These are phyloP conservation scores for Platanthera zijinensis DNA, from an alignment of 106 monocot genomes.

Conservation along the genomic window DNA sequence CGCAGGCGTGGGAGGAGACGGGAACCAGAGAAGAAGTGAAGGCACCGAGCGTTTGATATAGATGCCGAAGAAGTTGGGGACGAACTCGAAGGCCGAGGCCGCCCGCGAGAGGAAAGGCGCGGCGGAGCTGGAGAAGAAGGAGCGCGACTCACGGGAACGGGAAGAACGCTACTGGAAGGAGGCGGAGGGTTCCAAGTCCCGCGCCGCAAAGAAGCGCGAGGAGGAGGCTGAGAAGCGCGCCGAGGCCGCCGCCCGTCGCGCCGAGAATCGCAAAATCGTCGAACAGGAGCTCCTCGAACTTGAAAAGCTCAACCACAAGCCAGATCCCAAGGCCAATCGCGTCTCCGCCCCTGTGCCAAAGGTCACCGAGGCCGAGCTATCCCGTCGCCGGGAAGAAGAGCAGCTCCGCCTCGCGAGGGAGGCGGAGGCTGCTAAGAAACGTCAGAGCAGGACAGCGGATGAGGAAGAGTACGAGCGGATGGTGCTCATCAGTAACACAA, in stretches of 20 bases:
- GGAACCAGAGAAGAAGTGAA: neutral
- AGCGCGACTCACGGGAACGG: slow-evolving; percentile 28
- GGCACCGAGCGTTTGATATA: neutral
- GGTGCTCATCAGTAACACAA: slow-evolving; percentile 80
- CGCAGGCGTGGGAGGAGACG: neutral
- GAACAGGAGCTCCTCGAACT: slow-evolving; percentile 66
- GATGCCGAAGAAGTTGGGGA: slow-evolving; percentile 98
- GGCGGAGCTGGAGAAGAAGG: slow-evolving; percentile 43
- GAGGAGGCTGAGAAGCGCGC: slow-evolving; percentile 84
- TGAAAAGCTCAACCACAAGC: slow-evolving; percentile 45
- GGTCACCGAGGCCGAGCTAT: slow-evolving; percentile 41
- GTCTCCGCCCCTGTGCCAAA: slow-evolving; percentile 60
- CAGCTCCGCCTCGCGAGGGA: slow-evolving; percentile 27
- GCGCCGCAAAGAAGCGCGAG: slow-evolving; percentile 47
- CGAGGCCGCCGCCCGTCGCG: slow-evolving; percentile 59
- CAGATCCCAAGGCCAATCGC: slow-evolving; percentile 71
- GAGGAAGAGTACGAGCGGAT: slow-evolving; percentile 91
- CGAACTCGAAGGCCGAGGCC: slow-evolving; percentile 82
- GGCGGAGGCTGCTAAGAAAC: slow-evolving; percentile 72
- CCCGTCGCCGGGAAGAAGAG: slow-evolving; percentile 60
- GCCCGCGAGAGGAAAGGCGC: slow-evolving; percentile 54
- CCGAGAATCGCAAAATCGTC: slow-evolving; percentile 68
- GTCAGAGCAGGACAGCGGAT: slow-evolving; percentile 52
- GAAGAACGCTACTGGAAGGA: slow-evolving; percentile 61
- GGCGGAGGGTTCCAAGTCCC: slow-evolving; percentile 63